Conservation (phyloP, 1,284 basidiomycete genomes). For the Wallemia ichthyophaga region DNA sequence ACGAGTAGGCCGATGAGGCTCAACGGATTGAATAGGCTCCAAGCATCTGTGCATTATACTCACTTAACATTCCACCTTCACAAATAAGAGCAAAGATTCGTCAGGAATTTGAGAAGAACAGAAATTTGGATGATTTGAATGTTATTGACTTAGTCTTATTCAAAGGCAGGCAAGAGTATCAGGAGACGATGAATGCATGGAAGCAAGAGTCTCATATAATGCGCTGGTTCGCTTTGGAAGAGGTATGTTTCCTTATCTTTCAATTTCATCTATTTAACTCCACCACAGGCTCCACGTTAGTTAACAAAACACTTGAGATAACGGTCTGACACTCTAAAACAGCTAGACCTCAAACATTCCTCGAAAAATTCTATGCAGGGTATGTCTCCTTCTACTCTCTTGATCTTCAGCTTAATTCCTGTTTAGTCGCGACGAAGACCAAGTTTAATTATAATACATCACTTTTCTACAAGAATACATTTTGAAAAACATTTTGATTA, state of each 20-base stretch:
- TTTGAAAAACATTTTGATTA: neutral
- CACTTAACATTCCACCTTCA: conserved; percentile 51
- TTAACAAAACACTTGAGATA: too few relatives aligned
- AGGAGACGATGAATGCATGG: conserved; percentile 86
- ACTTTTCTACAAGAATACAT: neutral
- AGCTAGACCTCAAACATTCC: conserved; percentile 27
- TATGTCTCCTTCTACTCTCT: neutral
- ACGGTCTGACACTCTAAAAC: too few relatives aligned
- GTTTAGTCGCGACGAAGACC: conserved; percentile 2
- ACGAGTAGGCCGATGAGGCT: neutral
- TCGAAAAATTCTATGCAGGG: conserved; percentile 59
- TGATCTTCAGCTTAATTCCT: neutral
- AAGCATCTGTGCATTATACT: conserved; percentile 58
- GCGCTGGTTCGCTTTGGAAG: conserved; percentile 18
- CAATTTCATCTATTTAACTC: neutral
- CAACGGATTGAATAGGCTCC: conserved; percentile 31
- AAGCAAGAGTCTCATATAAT: conserved; percentile 29
- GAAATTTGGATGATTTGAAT: conserved; percentile 46
- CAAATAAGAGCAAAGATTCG: conserved; percentile 56
- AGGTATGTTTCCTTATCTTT: conserved; percentile 11
- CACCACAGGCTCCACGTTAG: conserved; percentile 1
- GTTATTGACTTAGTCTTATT: conserved; percentile 64
- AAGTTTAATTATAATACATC: conserved; percentile 1
- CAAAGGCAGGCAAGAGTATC: conserved; percentile 66
- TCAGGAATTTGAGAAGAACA: conserved; percentile 61